Conservation (phyloP, 2,329 filamentous ascomycete genomes). For the Fusarium verticillioides region DNA sequence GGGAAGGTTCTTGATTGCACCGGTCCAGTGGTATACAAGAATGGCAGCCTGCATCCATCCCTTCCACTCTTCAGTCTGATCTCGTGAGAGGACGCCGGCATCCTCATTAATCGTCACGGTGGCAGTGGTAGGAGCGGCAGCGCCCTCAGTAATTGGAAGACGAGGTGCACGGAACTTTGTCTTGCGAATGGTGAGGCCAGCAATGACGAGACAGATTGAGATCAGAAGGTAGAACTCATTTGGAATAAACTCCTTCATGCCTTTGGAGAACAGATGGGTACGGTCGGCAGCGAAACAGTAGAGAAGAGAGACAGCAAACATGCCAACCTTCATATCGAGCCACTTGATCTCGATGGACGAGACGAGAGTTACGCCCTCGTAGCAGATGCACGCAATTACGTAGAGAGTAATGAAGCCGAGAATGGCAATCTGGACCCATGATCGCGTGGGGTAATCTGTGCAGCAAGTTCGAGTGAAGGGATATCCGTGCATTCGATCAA, state of each 20-base stretch:
- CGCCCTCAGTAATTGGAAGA: conserved; percentile 1
- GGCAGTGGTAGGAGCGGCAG: background rate
- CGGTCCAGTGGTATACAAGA: conserved; percentile 67
- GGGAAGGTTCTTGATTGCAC: conserved; percentile 57
- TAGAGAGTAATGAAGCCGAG: conserved; percentile 36
- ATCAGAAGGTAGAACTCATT: conserved; percentile 34
- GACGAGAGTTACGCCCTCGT: conserved; percentile 30
- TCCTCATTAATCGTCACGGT: conserved; percentile 21
- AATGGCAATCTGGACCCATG: conserved; percentile 40
- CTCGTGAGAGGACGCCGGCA: conserved; percentile 51
- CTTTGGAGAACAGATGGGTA: conserved; percentile 45
- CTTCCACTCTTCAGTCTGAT: conserved; percentile 73
- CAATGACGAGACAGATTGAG: conserved; percentile 14
- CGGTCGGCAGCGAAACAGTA: conserved; percentile 46
- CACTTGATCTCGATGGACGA: conserved; percentile 17
- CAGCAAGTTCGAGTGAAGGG: conserved; percentile 65
- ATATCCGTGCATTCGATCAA: conserved; percentile 47
- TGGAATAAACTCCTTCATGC: conserved; percentile 38
- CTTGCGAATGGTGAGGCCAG: conserved; percentile 33
- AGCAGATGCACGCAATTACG: conserved; percentile 29
- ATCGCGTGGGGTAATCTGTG: conserved; percentile 53
- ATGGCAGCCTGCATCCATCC: conserved; percentile 70
- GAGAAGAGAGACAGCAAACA: conserved; percentile 43
- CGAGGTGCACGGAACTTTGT: conserved; percentile 25
- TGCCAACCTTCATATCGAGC: conserved; percentile 41